Conservation (phyloP, 1,284 basidiomycete species). For the Fomitopsis pinicola region DNA sequence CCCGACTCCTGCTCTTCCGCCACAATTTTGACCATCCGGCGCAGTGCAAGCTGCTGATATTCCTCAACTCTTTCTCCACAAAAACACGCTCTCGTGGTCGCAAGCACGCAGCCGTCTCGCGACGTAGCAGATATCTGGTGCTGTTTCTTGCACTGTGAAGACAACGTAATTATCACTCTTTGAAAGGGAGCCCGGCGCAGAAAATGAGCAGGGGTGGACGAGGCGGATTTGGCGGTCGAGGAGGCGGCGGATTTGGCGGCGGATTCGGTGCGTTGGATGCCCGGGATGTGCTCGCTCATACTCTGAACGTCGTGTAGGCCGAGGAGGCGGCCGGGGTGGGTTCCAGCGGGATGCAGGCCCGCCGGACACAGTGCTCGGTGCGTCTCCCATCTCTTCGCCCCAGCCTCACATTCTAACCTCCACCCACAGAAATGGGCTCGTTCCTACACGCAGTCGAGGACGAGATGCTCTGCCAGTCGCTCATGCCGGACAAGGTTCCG, state of each 20-base stretch:
- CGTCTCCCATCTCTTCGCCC: neutral
- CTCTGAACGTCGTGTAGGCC: constrained; percentile 11
- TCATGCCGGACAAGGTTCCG: constrained; percentile 87
- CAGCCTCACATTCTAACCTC: neutral
- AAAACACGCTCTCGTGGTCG: neutral
- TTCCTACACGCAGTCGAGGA: constrained; percentile 96
- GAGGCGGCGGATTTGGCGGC: constrained; percentile 24
- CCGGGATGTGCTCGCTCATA: neutral
- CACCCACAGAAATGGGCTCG: constrained; percentile 71
- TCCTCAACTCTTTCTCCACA: neutral
- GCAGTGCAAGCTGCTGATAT: neutral
- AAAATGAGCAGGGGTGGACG: constrained; percentile 24
- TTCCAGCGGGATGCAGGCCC: constrained; percentile 76
- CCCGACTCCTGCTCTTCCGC: neutral
- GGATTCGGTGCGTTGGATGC: constrained; percentile 1
- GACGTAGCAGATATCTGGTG: too few relatives aligned
- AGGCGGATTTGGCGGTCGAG: constrained; percentile 23
- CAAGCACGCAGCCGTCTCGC: neutral
- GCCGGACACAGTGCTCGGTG: constrained; percentile 64
- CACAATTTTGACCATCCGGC: constrained; percentile 3
- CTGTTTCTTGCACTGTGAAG: neutral
- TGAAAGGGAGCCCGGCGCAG: constrained; percentile 9
- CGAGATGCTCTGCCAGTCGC: constrained; percentile 94
- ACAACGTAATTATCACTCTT: neutral
- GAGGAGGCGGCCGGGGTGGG: constrained; percentile 30